phyloP scores from a whole-genome alignment of 192 early-diverging fungal species.

The Mortierella alpina region DNA sequence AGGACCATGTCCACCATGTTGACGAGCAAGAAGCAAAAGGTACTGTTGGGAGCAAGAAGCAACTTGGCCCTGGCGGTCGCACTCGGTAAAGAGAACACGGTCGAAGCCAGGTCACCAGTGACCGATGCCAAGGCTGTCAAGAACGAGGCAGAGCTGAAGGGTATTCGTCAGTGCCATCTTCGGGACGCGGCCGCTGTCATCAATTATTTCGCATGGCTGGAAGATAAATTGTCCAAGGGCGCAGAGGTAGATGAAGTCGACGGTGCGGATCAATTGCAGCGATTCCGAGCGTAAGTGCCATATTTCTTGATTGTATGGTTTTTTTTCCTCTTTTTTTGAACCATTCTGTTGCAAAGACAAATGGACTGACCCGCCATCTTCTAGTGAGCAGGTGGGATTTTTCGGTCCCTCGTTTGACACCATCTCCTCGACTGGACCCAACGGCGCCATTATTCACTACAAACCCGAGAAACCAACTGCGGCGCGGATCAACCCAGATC shows the following conservation, averaged over 20 bases:
- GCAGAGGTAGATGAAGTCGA: conserved; percentile 80
- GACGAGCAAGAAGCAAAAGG: conserved; percentile 30
- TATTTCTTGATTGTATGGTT: neutral
- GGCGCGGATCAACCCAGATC: conserved; percentile 71
- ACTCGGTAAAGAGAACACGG: conserved; percentile 53
- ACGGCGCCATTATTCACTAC: conserved; percentile 98
- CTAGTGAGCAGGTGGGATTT: conserved; percentile 76
- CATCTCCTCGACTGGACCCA: conserved; percentile 94
- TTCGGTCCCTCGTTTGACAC: conserved; percentile 96
- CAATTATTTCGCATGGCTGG: conserved; percentile 90
- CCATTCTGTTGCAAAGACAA: neutral
- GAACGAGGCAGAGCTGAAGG: conserved; percentile 88
- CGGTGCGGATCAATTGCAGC: conserved; percentile 86
- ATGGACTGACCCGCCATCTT: neutral
- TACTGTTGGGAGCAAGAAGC: conserved; percentile 23
- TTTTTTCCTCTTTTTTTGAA: no score
- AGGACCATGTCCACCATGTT: conserved; percentile 24
- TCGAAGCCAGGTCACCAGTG: conserved; percentile 74
- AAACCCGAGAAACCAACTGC: conserved; percentile 85
- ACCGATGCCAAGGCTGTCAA: conserved; percentile 91
- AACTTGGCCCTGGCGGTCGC: conserved; percentile 27
- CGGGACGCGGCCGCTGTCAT: conserved; percentile 92
- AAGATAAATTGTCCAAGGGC: conserved; percentile 80
- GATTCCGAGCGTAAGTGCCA: conserved; percentile 66
- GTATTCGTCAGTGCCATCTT: conserved; percentile 91